A percentile compares a stretch with the other conserved stretches of the same genome.
These are phyloP conservation scores for Manihot esculenta DNA, from an alignment of 441 rosid species.

Conservation along the genomic window DNA sequence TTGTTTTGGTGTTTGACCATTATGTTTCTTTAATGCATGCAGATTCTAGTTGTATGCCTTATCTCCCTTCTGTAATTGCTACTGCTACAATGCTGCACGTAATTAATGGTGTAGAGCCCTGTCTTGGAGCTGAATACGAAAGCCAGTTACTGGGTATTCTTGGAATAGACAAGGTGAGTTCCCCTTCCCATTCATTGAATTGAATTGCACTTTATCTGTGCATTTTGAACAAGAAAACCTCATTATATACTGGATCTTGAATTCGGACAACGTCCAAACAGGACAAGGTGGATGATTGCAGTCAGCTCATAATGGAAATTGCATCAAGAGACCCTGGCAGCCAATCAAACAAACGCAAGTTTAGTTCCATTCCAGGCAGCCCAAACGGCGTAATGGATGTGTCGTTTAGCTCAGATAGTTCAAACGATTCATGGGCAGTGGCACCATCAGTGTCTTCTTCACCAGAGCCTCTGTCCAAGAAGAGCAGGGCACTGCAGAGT, in stretches of 20 bases:
- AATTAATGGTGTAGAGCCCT: constrained; percentile 37
- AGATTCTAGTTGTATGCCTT: constrained; percentile 51
- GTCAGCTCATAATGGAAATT: constrained; percentile 40
- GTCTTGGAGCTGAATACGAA: constrained; percentile 38
- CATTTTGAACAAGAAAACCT: not conserved
- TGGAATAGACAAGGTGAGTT: constrained; percentile 43
- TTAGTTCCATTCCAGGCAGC: constrained; percentile 53
- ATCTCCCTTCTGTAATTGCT: constrained; percentile 64
- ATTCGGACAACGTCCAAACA: constrained; percentile 21
- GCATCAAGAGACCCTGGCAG: constrained; percentile 20
- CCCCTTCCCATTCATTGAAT: not conserved
- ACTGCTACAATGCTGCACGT: constrained; percentile 56
- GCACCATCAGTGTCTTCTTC: constrained; percentile 47
- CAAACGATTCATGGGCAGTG: constrained; percentile 51
- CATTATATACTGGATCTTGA: not conserved
- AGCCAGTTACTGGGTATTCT: constrained; percentile 45
- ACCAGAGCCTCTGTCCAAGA: constrained; percentile 52
- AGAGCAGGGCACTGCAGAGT: constrained; percentile 34
- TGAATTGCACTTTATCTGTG: not conserved
- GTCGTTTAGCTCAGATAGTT: constrained; percentile 60
- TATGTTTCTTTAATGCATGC: constrained; percentile 6
- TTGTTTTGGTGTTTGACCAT: not conserved
- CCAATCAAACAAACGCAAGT: constrained; percentile 52
- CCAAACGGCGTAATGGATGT: constrained; percentile 67
- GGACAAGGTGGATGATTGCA: constrained; percentile 53